Conservation (phyloP, 176 grass and related monocot species). For the Oryza brachyantha region DNA sequence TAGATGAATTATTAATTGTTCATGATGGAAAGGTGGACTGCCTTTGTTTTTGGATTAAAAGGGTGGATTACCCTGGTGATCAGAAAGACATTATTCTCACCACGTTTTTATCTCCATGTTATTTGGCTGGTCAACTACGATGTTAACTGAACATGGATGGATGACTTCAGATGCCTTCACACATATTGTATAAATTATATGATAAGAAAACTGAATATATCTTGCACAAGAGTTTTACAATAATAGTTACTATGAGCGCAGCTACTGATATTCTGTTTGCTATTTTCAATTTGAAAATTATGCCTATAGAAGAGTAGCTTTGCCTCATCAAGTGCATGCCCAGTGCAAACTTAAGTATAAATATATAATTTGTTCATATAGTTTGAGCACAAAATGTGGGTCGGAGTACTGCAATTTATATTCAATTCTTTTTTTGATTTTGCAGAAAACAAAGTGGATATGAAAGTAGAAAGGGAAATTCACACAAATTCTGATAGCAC, state of each 20-base stretch:
- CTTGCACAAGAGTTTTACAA: neutral
- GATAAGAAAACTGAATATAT: neutral
- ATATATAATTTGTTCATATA: neutral
- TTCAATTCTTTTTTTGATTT: neutral
- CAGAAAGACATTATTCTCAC: neutral
- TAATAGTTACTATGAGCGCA: neutral
- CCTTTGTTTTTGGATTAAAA: too few relatives aligned
- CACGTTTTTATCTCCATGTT: neutral
- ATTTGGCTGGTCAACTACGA: neutral
- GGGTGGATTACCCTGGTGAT: constrained; percentile 5
- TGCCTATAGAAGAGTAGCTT: constrained; percentile 3
- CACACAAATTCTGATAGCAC: constrained; percentile 22
- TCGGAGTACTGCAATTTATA: constrained; percentile 1
- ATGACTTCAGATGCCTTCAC: neutral
- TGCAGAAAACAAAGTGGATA: constrained; percentile 42
- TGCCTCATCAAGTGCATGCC: neutral
- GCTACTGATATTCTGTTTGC: neutral
- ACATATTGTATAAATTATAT: neutral
- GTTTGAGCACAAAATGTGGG: constrained; percentile 19
- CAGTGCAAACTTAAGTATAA: neutral
- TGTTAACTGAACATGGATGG: constrained; percentile 8
- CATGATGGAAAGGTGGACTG: constrained; percentile 11
- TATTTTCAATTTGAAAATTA: neutral
- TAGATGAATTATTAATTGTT: constrained; percentile 3
- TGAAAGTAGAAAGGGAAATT: constrained; percentile 34